These are phyloP conservation scores for Bryoerythrophyllum caledonicum DNA, from an alignment of 225 moss, liverwort and hornwort species.

Conservation along the genomic window DNA sequence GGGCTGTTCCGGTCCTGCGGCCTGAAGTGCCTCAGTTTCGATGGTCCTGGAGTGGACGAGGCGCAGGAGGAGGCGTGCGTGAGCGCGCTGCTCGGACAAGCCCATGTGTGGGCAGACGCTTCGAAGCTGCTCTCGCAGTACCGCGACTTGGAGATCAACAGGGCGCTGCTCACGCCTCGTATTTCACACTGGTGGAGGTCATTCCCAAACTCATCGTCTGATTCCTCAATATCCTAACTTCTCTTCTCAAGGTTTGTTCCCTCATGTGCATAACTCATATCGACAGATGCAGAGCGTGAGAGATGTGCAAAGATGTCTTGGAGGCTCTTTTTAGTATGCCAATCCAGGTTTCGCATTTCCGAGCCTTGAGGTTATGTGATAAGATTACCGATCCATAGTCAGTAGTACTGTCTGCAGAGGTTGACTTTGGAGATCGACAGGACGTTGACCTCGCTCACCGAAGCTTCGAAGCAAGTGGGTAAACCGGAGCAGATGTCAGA, in stretches of 20 bases:
- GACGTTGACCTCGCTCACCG: not conserved
- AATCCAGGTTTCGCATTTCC: not conserved
- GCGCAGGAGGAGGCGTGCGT: not conserved
- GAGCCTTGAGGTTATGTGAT: not conserved
- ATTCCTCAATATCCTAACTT: not conserved
- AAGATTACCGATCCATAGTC: not conserved
- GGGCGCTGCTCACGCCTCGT: not conserved
- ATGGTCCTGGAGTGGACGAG: not conserved
- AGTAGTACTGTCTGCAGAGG: not conserved
- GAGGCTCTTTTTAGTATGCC: too few species aligned
- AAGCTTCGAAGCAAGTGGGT: not conserved
- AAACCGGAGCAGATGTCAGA: not conserved
- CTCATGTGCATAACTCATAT: not conserved
- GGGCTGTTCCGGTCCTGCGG: not conserved
- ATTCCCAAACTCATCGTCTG: conserved; percentile 4
- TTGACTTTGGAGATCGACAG: not conserved
- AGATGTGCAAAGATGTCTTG: too few species aligned
- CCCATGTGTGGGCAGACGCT: not conserved
- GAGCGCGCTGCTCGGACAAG: not conserved
- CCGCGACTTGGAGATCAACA: conserved; percentile 16
- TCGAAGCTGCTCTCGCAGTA: not conserved
- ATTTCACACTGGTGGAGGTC: not conserved
- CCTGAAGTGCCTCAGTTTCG: not conserved
- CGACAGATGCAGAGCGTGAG: not conserved
- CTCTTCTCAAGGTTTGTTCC: not conserved